phyloP scores from a whole-genome alignment of 169 alveolate species.

The Cystoisospora suis region DNA sequence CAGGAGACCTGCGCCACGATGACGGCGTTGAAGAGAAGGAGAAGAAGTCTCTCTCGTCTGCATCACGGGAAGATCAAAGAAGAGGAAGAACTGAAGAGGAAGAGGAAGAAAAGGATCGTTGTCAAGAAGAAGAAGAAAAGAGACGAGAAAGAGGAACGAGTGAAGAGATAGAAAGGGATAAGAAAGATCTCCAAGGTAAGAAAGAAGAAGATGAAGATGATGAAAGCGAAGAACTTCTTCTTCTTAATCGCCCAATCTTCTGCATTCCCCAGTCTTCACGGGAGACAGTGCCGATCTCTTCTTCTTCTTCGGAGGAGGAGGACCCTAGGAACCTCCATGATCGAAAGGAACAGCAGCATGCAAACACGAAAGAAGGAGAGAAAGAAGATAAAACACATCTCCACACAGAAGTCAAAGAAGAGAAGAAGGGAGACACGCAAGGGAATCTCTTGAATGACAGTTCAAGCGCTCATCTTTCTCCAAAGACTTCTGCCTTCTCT shows the following conservation, averaged over 20 bases:
- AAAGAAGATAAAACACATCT: too few relatives aligned
- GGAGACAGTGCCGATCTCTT: neutral
- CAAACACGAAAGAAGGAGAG: too few relatives aligned
- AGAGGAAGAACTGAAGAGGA: too few relatives aligned
- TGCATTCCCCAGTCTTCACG: neutral
- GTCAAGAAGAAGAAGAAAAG: neutral
- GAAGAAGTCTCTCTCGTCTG: neutral
- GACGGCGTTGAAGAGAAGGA: neutral
- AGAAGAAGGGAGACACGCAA: too few relatives aligned
- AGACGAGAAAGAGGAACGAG: neutral
- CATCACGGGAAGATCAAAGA: neutral
- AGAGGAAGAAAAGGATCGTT: too few relatives aligned
- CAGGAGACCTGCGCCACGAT: neutral
- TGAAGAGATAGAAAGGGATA: neutral
- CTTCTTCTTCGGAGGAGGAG: neutral
- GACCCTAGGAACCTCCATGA: too few relatives aligned
- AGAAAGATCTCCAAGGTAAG: neutral
- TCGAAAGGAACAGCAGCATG: too few relatives aligned
- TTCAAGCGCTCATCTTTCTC: too few relatives aligned
- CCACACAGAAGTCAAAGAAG: too few relatives aligned
- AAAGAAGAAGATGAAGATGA: neutral
- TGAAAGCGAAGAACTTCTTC: neutral
- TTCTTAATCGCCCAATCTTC: neutral
- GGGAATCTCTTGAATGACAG: too few relatives aligned
- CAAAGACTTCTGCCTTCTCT: too few relatives aligned